Base-by-base conservation (phyloP, 2,329 filamentous ascomycete species). In the Pseudogymnoascus sp. region DNA sequence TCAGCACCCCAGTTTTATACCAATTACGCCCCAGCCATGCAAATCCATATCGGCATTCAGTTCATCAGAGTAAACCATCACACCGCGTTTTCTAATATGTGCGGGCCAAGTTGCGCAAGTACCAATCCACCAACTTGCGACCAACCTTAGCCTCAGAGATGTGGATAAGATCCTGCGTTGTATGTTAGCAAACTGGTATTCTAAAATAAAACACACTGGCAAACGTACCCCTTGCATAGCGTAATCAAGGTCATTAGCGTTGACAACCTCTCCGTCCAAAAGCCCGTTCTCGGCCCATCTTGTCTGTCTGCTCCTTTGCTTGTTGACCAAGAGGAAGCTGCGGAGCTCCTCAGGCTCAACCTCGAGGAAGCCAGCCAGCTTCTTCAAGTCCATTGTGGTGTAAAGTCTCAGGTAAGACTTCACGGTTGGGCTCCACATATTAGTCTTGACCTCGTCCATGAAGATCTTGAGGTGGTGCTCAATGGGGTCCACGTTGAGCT, bases 391-490 rank as follows among this genome's bases (percentile, higher is more conserved):
- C 93, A 99, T 97, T 70, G 95, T 99, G 53, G 95, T 97, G 86
- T 99, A 99, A 63, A 99, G 89, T 76, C 96, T 95, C 70, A 99
- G 86, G 82, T 99, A 99, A 66, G 93, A 97, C 84, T 96, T 96
- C 76, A 99, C 90, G 53, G 93, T 97, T 49, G 95, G 95, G 76
- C 91, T 93, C 87, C 87, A 96, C 86, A 99, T 95, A 79, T 96
- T 97, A 79, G 91, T 97, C 87, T 96, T 96, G 77, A 99, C 93
- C 82, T 99, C 95, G 71, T 97, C 93, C 93, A 99, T 97, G 84
- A 99, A 99, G 79, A 99, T 89, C 72, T 90, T 84, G 68, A 96
- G 87, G 79, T 99, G 93, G 83, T 99, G 95, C 81, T 99, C 93
- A 69, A 97, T 86, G 46, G 95, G 95, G 80, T 99, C 95, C 72